Evolutionary conservation across 352 stramenopile species (phyloP).

Genomic region (Pythium volutum): DNA sequence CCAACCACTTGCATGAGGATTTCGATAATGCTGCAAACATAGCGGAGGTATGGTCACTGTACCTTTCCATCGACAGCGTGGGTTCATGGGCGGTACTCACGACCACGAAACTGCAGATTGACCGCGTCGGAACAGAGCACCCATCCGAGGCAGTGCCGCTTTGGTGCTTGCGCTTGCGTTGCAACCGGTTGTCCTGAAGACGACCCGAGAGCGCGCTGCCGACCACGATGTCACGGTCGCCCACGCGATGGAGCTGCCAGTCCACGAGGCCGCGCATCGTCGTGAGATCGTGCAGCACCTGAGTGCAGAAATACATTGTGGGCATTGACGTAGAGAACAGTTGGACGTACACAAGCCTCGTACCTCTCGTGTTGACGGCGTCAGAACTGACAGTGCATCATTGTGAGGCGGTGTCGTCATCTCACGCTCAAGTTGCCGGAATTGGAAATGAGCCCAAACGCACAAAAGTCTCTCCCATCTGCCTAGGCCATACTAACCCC

Average conservation of each 20-base stretch:
- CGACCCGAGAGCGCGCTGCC: slow-evolving; percentile 5
- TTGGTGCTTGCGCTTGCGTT: slow-evolving; percentile 15
- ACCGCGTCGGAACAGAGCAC: not conserved
- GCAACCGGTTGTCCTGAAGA: slow-evolving; percentile 14
- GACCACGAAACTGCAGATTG: slow-evolving; percentile 9
- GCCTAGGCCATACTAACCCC: slow-evolving; percentile 4
- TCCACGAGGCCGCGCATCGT: slow-evolving; percentile 10
- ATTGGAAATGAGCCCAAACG: no score
- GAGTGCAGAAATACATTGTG: not conserved
- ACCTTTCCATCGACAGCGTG: slow-evolving; percentile 11
- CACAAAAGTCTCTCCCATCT: no score
- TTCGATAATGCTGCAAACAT: not conserved
- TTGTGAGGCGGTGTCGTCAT: not conserved
- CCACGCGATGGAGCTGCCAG: not conserved
- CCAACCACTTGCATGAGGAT: not conserved
- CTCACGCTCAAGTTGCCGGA: no score
- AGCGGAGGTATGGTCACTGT: not conserved
- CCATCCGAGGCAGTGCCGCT: not conserved
- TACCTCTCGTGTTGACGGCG: slow-evolving; percentile 1
- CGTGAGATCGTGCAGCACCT: slow-evolving; percentile 16
- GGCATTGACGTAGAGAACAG: not conserved
- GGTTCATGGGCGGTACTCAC: slow-evolving; percentile 5
- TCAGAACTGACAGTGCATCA: not conserved
- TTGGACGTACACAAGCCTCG: not conserved
- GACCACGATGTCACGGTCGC: slow-evolving; percentile 7